A percentile compares a stretch with the other conserved stretches of the same genome.
phyloP scores from a whole-genome alignment of 192 early-diverging fungal genomes.

The Gigaspora rosea region DNA sequence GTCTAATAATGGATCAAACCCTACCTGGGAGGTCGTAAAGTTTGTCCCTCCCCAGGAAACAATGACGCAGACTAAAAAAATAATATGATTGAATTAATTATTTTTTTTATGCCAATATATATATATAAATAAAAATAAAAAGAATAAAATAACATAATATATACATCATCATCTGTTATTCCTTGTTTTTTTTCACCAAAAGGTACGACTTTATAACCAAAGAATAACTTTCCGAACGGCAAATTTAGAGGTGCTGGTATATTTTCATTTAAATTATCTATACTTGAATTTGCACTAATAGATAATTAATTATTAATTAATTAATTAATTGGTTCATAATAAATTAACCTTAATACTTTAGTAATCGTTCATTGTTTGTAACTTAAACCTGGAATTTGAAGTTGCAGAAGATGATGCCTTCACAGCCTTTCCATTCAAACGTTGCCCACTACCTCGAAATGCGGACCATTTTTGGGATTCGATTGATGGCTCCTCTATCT shows the following conservation, averaged over 20 bases:
- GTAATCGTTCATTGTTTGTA: not conserved
- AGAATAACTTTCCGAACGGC: conserved; percentile 86
- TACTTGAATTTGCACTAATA: conserved; percentile 9
- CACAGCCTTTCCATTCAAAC: conserved; percentile 36
- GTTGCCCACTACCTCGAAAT: conserved; percentile 46
- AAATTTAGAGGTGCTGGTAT: conserved; percentile 75
- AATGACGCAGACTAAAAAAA: too few relatives aligned
- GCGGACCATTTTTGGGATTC: conserved; percentile 34
- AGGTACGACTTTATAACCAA: conserved; percentile 83
- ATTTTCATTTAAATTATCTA: conserved; percentile 31
- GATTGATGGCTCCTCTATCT: conserved; percentile 36
- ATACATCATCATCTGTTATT: conserved; percentile 25
- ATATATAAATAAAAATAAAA: too few relatives aligned
- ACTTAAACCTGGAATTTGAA: conserved; percentile 18
- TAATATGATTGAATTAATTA: too few relatives aligned
- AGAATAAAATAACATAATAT: too few relatives aligned
- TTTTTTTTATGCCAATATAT: too few relatives aligned
- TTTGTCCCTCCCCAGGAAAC: too few relatives aligned
- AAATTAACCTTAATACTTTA: not conserved
- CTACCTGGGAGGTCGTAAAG: too few relatives aligned
- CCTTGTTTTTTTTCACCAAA: conserved; percentile 48
- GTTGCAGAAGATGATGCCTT: conserved; percentile 37
- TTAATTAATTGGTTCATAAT: conserved; percentile 28
- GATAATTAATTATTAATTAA: too few relatives aligned
- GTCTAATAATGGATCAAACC: too few relatives aligned